Evolutionary conservation across 2,329 filamentous ascomycete genomes (phyloP).

Genomic region (Mollisiaceae sp.): DNA sequence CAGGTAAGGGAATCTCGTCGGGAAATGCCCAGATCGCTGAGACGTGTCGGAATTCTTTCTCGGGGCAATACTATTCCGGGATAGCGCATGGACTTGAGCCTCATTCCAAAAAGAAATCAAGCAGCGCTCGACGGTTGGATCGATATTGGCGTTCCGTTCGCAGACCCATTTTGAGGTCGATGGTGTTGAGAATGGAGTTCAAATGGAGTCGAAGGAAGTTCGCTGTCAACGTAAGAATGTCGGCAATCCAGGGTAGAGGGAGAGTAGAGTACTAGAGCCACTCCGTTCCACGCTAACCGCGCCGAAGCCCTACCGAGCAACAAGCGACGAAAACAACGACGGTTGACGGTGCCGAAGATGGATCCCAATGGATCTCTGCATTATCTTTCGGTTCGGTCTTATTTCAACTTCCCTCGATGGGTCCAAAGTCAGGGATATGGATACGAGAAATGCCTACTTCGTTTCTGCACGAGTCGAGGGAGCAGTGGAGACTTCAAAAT

Average conservation of each 20-base stretch:
- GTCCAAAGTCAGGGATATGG: not conserved
- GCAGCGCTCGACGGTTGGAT: not conserved
- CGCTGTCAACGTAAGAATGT: not conserved
- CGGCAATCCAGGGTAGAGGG: no score
- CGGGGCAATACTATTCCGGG: not conserved
- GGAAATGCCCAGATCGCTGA: not conserved
- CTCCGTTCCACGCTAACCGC: not conserved
- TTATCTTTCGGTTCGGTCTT: conserved; percentile 9
- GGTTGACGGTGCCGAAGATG: not conserved
- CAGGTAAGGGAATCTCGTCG: not conserved
- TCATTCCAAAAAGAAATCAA: not conserved
- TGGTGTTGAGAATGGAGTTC: conserved; percentile 1
- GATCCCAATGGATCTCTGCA: not conserved
- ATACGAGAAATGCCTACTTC: not conserved
- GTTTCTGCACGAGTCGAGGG: conserved; percentile 3
- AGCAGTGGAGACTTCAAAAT: not conserved
- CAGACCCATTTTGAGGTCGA: not conserved
- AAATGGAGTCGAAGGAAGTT: not conserved
- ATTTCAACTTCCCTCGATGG: conserved; percentile 10
- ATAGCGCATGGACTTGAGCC: not conserved
- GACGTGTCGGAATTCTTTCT: not conserved
- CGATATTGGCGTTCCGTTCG: not conserved
- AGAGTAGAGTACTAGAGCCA: no score
- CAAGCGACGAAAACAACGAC: not conserved
- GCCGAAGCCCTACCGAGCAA: conserved; percentile 11